Evolutionary conservation across 805 yeast genomes (phyloP).

Genomic region (Ogataea degrootiae): DNA sequence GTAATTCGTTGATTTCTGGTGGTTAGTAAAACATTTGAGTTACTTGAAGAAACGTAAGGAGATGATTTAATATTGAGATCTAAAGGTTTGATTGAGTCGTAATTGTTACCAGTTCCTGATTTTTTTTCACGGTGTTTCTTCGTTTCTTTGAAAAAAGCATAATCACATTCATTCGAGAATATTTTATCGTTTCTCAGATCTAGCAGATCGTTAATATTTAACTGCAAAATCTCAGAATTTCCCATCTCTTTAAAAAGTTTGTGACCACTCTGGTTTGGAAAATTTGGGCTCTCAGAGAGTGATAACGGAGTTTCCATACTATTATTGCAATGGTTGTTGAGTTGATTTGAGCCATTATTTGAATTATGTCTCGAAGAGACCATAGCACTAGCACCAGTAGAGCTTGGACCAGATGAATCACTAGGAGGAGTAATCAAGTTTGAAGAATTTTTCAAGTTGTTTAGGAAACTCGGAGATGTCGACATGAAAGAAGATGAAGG

Average conservation of each 20-base stretch:
- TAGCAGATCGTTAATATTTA: conserved; percentile 23
- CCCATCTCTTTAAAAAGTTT: conserved; percentile 3
- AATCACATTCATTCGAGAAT: conserved; percentile 18
- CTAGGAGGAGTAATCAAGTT: conserved; percentile 25
- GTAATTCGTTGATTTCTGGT: not conserved
- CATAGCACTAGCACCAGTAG: not conserved
- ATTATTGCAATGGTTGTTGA: not conserved
- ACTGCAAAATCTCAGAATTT: conserved; percentile 6
- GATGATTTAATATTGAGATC: conserved; percentile 17
- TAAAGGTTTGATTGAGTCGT: conserved; percentile 7
- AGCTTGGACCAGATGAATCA: conserved; percentile 8
- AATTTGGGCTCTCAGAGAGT: conserved; percentile 18
- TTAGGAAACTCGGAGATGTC: conserved; percentile 9
- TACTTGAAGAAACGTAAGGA: conserved; percentile 21
- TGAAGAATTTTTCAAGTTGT: conserved; percentile 2
- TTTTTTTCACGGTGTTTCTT: not conserved
- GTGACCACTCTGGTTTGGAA: not conserved
- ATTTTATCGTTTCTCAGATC: conserved; percentile 23
- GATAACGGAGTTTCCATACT: conserved; percentile 20
- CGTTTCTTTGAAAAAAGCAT: conserved; percentile 18
- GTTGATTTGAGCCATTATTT: conserved; percentile 1
- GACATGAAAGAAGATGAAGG: conserved; percentile 16
- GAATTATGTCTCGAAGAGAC: conserved; percentile 6
- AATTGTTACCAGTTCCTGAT: not conserved
- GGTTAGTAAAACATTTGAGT: conserved; percentile 17